phyloP scores from a whole-genome alignment of 148 eudicot species.

The Camellia japonica region DNA sequence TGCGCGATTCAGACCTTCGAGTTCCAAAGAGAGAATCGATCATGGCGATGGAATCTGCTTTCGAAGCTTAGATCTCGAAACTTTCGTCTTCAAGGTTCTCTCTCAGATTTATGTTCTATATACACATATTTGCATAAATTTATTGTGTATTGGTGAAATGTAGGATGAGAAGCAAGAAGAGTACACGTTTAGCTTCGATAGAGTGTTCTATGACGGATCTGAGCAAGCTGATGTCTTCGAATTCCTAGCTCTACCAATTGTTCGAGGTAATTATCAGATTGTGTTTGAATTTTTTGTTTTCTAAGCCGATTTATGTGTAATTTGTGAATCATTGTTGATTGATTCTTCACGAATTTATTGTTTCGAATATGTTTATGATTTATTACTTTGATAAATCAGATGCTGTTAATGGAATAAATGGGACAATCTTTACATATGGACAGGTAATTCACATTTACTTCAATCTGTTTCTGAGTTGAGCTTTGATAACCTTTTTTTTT shows the following conservation, averaged over 20 bases:
- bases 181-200: constrained; percentile 59
- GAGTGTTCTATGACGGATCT: constrained; percentile 68
- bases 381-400: constrained; percentile 36
- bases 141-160: constrained; percentile 10
- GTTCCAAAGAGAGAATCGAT: constrained; percentile 51
- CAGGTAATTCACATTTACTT: constrained; percentile 48
- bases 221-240: constrained; percentile 68
- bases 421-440: constrained; percentile 81
- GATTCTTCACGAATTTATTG: not conserved
- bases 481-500: not conserved
- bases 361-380: not conserved
- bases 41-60: constrained; percentile 46
- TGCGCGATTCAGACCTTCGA: constrained; percentile 74
- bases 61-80: constrained; percentile 45
- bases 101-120: not conserved
- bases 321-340: not conserved
- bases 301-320: not conserved
- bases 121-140: not conserved
- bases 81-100: constrained; percentile 65
- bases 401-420: constrained; percentile 66
- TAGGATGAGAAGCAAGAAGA: constrained; percentile 91
- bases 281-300: not conserved
- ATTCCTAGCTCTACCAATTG: constrained; percentile 64
- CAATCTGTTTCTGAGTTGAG: not conserved
- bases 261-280: constrained; percentile 46